These are phyloP conservation scores for Eruca vesicaria DNA, from an alignment of 441 rosid species.

Conservation along the genomic window DNA sequence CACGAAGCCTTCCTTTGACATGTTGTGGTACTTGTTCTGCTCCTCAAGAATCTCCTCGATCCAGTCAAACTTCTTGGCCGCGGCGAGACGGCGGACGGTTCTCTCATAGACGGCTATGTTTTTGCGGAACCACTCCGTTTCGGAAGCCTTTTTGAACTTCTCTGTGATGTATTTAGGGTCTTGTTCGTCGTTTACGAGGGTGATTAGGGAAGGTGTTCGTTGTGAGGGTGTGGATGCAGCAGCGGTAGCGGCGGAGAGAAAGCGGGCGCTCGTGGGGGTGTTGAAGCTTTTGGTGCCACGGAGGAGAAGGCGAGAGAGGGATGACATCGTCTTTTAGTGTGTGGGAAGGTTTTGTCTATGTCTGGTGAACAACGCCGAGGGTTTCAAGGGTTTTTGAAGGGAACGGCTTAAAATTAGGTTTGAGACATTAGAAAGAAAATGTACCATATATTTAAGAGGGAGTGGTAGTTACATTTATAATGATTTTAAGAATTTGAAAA, in stretches of 20 bases:
- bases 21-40: neutral
- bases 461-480: neutral
- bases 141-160: conserved; percentile 52
- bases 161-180: conserved; percentile 49
- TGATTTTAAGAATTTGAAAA: too few relatives aligned
- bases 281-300: conserved; percentile 38
- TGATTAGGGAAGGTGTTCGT: conserved; percentile 2
- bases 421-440: neutral
- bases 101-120: neutral
- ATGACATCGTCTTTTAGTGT: conserved; percentile 33
- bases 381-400: neutral
- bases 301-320: conserved; percentile 39
- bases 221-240: conserved; percentile 9
- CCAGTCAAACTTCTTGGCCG: neutral
- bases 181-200: conserved; percentile 45
- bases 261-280: conserved; percentile 27
- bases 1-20: neutral
- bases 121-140: conserved; percentile 33
- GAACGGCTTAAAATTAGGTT: conserved; percentile 20
- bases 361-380: neutral
- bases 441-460: too few relatives aligned
- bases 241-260: conserved; percentile 28
- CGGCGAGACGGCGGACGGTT: neutral
- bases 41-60: neutral
- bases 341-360: neutral